A percentile compares a stretch with the other conserved stretches of the same genome.
Conservation (phyloP, 225 moss, liverwort and hornwort genomes). For the Physcomitrium patens region DNA sequence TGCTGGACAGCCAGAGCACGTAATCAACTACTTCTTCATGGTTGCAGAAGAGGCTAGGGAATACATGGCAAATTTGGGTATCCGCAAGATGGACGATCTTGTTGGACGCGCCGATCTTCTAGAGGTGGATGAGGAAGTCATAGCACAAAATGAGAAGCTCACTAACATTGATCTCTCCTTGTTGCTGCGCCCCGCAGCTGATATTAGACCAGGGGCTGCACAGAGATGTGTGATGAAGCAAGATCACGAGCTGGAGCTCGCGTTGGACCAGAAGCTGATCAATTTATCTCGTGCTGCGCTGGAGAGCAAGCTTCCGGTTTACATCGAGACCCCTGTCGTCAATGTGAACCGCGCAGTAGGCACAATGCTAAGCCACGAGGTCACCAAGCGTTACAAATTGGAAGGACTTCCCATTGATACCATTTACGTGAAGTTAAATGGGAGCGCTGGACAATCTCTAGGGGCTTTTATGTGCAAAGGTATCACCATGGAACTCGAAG, state of each 20-base stretch:
- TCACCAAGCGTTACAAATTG: constrained; percentile 50
- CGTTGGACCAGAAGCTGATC: constrained; percentile 59
- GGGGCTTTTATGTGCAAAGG: constrained; percentile 64
- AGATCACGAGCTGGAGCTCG: constrained; percentile 56
- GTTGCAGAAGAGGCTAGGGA: constrained; percentile 68
- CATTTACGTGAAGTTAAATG: constrained; percentile 55
- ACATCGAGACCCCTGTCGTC: constrained; percentile 46
- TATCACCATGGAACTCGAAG: constrained; percentile 67
- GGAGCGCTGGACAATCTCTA: constrained; percentile 69
- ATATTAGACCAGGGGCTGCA: constrained; percentile 46
- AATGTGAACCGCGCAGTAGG: constrained; percentile 65
- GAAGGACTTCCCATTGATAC: constrained; percentile 33
- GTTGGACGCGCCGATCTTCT: constrained; percentile 61
- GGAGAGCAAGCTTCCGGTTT: constrained; percentile 49
- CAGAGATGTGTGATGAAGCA: constrained; percentile 66
- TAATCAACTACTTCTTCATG: constrained; percentile 73
- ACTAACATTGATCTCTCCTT: constrained; percentile 62
- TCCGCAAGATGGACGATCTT: constrained; percentile 60
- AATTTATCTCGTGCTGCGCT: constrained; percentile 55
- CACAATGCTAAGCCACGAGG: constrained; percentile 73
- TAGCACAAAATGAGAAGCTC: constrained; percentile 48
- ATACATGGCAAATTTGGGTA: constrained; percentile 57
- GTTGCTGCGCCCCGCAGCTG: constrained; percentile 62
- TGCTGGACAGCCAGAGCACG: constrained; percentile 62
- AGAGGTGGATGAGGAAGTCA: constrained; percentile 47